Percentiles rank a stretch among this genome's conserved stretches.
These are phyloP conservation scores for Spathaspora boniae DNA, from an alignment of 805 yeast species.

Conservation along the genomic window DNA sequence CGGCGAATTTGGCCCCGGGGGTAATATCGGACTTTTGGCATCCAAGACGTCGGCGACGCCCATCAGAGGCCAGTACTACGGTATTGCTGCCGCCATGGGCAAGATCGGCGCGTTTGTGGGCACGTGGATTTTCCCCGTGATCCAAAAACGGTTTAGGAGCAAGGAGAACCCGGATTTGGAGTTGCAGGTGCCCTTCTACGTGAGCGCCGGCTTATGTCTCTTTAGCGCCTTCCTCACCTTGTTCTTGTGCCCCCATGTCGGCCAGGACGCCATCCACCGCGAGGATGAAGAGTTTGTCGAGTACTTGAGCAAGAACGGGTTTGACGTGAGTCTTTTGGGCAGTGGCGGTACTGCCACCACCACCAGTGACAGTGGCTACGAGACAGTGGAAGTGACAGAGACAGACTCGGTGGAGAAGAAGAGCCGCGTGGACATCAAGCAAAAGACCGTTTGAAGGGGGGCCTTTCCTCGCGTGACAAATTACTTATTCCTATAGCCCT, in stretches of 20 bases:
- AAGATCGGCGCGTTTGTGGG: constrained; percentile 93
- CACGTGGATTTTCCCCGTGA: constrained; percentile 81
- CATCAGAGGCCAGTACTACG: constrained; percentile 86
- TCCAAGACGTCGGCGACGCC: constrained; percentile 84
- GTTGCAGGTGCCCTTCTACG: constrained; percentile 69
- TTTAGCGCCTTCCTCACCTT: constrained; percentile 66
- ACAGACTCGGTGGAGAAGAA: no score
- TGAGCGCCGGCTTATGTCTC: constrained; percentile 72
- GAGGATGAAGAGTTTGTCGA: constrained; percentile 73
- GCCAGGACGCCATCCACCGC: constrained; percentile 73
- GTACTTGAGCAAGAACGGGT: constrained; percentile 66
- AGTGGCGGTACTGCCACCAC: constrained; percentile 19
- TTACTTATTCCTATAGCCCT: no score
- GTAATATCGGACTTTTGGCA: constrained; percentile 83
- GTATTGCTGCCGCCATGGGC: constrained; percentile 87
- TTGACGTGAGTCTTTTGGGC: constrained; percentile 62
- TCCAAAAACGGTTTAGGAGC: no score
- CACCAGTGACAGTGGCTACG: no score
- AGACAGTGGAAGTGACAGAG: no score
- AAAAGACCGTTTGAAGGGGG: no score
- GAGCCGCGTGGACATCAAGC: no score
- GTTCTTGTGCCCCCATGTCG: constrained; percentile 73
- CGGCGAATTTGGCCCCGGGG: constrained; percentile 95
- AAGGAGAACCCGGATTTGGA: constrained; percentile 11
- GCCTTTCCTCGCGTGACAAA: no score